These are phyloP conservation scores for Kregervanrija fluxuum DNA, from an alignment of 805 yeast species.

Conservation along the genomic window DNA sequence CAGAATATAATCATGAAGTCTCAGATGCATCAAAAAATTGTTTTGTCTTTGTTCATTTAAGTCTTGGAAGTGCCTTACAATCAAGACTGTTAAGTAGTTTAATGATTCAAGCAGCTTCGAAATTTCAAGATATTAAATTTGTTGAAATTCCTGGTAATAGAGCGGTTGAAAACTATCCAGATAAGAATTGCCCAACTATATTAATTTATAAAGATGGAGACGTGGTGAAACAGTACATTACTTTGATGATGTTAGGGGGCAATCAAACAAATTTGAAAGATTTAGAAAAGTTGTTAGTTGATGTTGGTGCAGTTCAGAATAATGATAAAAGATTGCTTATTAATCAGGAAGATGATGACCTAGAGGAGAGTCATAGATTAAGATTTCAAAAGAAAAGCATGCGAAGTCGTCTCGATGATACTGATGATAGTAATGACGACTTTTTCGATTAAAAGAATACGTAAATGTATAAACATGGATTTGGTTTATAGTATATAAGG, in stretches of 20 bases:
- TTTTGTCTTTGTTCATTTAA: slow-evolving; percentile 72
- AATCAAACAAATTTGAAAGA: slow-evolving; percentile 63
- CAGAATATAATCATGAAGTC: slow-evolving; percentile 80
- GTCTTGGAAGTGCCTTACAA: slow-evolving; percentile 62
- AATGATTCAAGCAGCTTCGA: slow-evolving; percentile 51
- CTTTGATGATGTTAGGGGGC: slow-evolving; percentile 80
- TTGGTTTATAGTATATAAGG: neutral
- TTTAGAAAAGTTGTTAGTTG: slow-evolving; percentile 65
- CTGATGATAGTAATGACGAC: slow-evolving; percentile 34
- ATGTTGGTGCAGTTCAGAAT: slow-evolving; percentile 54
- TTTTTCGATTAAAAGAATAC: slow-evolving; percentile 36
- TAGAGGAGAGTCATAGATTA: slow-evolving; percentile 43
- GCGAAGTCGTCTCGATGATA: slow-evolving; percentile 31
- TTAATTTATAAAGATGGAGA: slow-evolving; percentile 73
- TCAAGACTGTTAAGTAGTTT: slow-evolving; percentile 62
- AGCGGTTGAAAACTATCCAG: slow-evolving; percentile 91
- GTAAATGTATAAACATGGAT: no score
- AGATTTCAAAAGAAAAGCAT: slow-evolving; percentile 54
- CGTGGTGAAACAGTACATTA: slow-evolving; percentile 73
- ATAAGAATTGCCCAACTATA: slow-evolving; percentile 83
- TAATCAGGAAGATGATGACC: slow-evolving; percentile 50
- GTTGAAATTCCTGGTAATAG: slow-evolving; percentile 88
- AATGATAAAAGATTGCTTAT: slow-evolving; percentile 60
- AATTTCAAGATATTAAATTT: slow-evolving; percentile 77
- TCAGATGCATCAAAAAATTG: slow-evolving; percentile 67